Conservation (phyloP, 495 filamentous ascomycete genomes). For the Annulohypoxylon bovei region DNA sequence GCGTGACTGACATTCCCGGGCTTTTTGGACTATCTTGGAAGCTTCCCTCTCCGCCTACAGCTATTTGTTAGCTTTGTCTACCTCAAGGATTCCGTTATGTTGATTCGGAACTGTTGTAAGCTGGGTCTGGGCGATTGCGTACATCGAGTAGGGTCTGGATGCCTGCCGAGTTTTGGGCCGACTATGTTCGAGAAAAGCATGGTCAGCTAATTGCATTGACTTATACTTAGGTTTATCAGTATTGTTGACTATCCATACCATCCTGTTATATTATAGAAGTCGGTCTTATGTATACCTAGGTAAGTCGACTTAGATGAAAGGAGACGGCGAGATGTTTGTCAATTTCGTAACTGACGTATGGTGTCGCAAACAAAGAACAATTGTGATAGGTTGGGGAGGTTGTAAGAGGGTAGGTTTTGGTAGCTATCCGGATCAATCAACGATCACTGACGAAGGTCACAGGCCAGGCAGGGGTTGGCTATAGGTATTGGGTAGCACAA, state of each 20-base stretch:
- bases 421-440: constrained; percentile 10
- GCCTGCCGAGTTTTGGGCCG: constrained; percentile 96
- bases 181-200: constrained; percentile 62
- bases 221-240: too few species aligned
- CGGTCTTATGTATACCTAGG: constrained; percentile 6
- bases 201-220: constrained; percentile 29
- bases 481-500: background rate
- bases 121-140: constrained; percentile 51
- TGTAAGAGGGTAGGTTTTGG: background rate
- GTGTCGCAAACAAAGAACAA: constrained; percentile 3
- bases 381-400: constrained; percentile 10
- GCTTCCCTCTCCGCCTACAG: constrained; percentile 94
- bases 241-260: constrained; percentile 21
- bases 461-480: constrained; percentile 14
- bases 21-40: constrained; percentile 97
- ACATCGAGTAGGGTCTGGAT: constrained; percentile 99
- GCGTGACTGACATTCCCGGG: constrained; percentile 60
- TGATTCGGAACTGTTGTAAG: background rate
- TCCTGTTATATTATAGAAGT: constrained; percentile 55
- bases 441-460: constrained; percentile 18
- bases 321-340: background rate
- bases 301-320: background rate
- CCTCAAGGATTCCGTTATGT: background rate
- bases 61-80: constrained; percentile 25
- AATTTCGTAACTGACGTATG: background rate